Evolutionary conservation across 257 asterid species (phyloP), one percentile per base, ranked within the genome.

Genomic region (Echium plantagineum): DNA sequence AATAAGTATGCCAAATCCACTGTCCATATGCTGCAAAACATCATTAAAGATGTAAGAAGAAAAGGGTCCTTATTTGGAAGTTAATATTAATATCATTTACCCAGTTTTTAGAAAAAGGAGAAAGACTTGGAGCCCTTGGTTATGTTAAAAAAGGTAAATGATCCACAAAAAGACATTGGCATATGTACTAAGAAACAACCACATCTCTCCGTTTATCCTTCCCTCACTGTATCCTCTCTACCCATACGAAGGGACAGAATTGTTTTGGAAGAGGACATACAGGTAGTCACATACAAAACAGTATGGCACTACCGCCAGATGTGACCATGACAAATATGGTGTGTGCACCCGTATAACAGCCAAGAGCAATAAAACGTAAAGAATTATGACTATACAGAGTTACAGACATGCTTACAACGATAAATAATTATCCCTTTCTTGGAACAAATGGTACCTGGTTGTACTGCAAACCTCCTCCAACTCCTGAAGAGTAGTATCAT

Each of bases 1-100:
- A 91, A 83, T 75, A 91, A 73, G 83, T 83, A 88, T 59, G 98
- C 98, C 83, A 91, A 78, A 80, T 91, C 97, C 77, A 90, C 97
- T 0, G 97, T 90, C 97, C 97, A 90, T 51, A 85, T 74, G 75
- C 97, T 90, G 94, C 79, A 77, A 60, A 61, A 77, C 52, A 30
- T 21, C 73, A 26, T 30, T 21, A 56, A 13, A 15, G 19, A 59
- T 12, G 19, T 21, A 56, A 56, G 32, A 21, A 24, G 38, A 56
- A 22, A 56, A 53, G 22, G 57, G 13, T 13, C 49, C 3, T 42
- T 12, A 42, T 12, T 15, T 42, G 4, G 16, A 42, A 42, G 49
- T 42, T 42, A 42, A 42, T 42, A 42, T 0, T 42, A 42, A 42
- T 42, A 42, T 42, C 49, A 12, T 42, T 42, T 42, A 42, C 16